phyloP scores from a whole-genome alignment of 2,329 filamentous ascomycete genomes.

The Penicillium decumbens region DNA sequence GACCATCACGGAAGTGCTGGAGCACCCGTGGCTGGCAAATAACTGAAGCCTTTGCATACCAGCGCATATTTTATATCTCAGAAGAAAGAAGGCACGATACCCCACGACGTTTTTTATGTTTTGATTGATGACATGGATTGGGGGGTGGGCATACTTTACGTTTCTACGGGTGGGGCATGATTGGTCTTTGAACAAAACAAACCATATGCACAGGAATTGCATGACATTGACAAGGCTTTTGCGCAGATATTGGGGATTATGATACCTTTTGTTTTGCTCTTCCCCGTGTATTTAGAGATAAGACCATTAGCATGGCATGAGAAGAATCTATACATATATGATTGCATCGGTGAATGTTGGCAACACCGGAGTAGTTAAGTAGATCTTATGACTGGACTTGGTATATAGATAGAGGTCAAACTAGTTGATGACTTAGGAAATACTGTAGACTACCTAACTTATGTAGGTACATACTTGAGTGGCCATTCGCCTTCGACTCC shows the following conservation, averaged over 20 bases:
- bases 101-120: slow-evolving; percentile 24
- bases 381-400: background rate
- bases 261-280: background rate
- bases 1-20: slow-evolving; percentile 80
- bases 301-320: background rate
- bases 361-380: background rate
- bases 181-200: background rate
- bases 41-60: slow-evolving; percentile 12
- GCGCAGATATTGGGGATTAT: background rate
- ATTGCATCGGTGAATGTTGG: background rate
- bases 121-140: slow-evolving; percentile 15
- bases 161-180: background rate
- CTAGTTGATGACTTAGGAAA: background rate
- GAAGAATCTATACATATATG: background rate
- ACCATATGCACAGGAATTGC: background rate
- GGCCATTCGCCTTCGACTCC: background rate
- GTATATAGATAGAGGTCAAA: background rate
- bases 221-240: background rate
- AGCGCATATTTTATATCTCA: slow-evolving; percentile 5
- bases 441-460: too few species aligned
- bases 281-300: background rate
- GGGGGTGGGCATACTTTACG: background rate
- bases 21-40: slow-evolving; percentile 70
- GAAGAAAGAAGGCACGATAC: slow-evolving; percentile 24
- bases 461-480: too few species aligned